Base-by-base conservation (phyloP, 805 yeast species). In the Pichia ethanolica region DNA sequence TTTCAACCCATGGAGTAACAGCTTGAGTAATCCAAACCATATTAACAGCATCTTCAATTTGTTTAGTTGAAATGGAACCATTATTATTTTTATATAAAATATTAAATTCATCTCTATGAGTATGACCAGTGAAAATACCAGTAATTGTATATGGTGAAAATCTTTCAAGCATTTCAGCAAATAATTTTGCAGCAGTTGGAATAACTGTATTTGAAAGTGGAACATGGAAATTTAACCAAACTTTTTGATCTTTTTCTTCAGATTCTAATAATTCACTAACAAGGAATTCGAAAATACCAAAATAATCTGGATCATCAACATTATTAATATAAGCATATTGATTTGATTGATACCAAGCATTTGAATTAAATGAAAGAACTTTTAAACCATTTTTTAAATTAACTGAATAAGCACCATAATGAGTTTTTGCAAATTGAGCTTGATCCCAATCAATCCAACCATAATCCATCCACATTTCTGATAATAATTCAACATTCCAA, bases 221-320 rank as follows among this genome's bases (percentile, higher is more conserved):
- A 48, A 83, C 78, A 61, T 83, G 89, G 25, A 85, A 79, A 56
- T 81, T 71, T 50, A 83, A 71, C 89, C 89, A 83, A n/a, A 81
- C 89, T 57, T 84, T 70, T 63, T 81, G 80, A 45, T 77, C 78
- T 8, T 68, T 68, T 35, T 57, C 50, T 63, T 83, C 89, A 53
- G 83, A 72, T 45, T 74, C 82, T 13, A 75, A 62, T 46, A 83
- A 69, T 66, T 84, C 89, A 47, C 77, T 73, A 44, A 81, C 74
- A 52, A 83, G 64, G 60, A 82, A 84, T 55, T 75, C 65, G 67
- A 83, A 70, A 55, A 77, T 79, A 3, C 88, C 89, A 58, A 82
- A 81, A 26, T 75, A 70, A 56, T 83, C 88, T 9, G 80, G 77
- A 50, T 77, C 70, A 30, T 36, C 43, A 14, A 74, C 63, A 57